Conservation (phyloP, 768 basidiomycete species). For the Tricholoma sp. region DNA sequence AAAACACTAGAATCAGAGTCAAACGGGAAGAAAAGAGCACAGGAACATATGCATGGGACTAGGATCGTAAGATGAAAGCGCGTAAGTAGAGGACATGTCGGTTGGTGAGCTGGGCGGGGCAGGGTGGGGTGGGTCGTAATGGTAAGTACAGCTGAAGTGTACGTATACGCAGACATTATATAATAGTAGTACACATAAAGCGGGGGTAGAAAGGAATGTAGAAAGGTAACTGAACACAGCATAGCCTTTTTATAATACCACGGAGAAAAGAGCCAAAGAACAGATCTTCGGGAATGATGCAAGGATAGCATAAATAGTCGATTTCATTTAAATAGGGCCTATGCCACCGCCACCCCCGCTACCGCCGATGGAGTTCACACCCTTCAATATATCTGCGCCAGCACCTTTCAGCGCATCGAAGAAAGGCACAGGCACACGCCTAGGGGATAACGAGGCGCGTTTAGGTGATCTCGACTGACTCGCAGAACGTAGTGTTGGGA, state of each 20-base stretch:
- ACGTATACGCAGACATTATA: too few species aligned
- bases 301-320: background rate
- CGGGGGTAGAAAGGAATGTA: background rate
- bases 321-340: background rate
- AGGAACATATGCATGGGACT: too few species aligned
- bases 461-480: background rate
- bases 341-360: background rate
- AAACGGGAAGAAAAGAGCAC: too few species aligned
- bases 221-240: background rate
- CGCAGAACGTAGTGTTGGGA: too few species aligned
- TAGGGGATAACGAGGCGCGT: background rate
- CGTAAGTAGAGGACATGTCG: too few species aligned
- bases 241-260: background rate
- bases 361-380: constrained; percentile 2
- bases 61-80: too few species aligned
- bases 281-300: background rate
- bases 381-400: constrained; percentile 2
- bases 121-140: too few species aligned
- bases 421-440: constrained; percentile 1
- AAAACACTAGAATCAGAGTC: too few species aligned
- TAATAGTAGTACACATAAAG: too few species aligned
- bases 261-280: background rate
- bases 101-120: too few species aligned
- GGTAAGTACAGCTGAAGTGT: too few species aligned
- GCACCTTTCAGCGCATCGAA: constrained; percentile 3